phyloP scores from a whole-genome alignment of 805 yeast species.

The Candida nitratophila region DNA sequence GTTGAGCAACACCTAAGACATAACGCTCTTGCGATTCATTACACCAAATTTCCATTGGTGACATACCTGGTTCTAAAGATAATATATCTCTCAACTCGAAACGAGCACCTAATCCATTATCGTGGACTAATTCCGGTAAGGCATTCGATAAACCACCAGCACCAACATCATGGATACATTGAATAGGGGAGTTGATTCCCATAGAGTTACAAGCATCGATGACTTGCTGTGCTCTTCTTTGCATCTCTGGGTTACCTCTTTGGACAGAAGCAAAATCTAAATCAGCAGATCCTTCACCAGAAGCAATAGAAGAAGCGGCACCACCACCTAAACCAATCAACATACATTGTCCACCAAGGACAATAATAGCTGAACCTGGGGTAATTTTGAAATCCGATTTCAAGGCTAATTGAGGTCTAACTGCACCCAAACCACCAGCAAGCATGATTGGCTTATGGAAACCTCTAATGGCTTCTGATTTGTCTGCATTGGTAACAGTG shows the following conservation, averaged over 20 bases:
- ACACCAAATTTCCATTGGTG: constrained; percentile 99
- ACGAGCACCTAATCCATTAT: constrained; percentile 88
- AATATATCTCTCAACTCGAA: constrained; percentile 89
- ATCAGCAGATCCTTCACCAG: constrained; percentile 94
- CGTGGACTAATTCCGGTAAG: constrained; percentile 94
- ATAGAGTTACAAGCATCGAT: constrained; percentile 88
- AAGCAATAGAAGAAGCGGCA: constrained; percentile 95
- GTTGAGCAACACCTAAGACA: constrained; percentile 84
- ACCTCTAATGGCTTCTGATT: constrained; percentile 76
- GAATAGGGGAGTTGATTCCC: constrained; percentile 72
- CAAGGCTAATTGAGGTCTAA: constrained; percentile 86
- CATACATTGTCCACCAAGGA: constrained; percentile 97
- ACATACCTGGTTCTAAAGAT: constrained; percentile 94
- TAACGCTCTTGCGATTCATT: constrained; percentile 98
- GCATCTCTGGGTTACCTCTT: constrained; percentile 99
- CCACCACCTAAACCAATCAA: constrained; percentile 99
- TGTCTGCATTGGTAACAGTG: constrained; percentile 53
- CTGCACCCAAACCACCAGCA: constrained; percentile 98
- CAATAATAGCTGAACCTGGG: constrained; percentile 87
- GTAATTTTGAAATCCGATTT: constrained; percentile 76
- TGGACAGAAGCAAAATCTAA: constrained; percentile 98
- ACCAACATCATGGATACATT: constrained; percentile 97
- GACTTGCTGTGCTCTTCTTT: constrained; percentile 97
- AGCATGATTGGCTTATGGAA: constrained; percentile 98
- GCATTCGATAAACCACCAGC: constrained; percentile 99